These are phyloP conservation scores for Scalesia atractyloides DNA, from an alignment of 129 eudicot species.

Conservation along the genomic window DNA sequence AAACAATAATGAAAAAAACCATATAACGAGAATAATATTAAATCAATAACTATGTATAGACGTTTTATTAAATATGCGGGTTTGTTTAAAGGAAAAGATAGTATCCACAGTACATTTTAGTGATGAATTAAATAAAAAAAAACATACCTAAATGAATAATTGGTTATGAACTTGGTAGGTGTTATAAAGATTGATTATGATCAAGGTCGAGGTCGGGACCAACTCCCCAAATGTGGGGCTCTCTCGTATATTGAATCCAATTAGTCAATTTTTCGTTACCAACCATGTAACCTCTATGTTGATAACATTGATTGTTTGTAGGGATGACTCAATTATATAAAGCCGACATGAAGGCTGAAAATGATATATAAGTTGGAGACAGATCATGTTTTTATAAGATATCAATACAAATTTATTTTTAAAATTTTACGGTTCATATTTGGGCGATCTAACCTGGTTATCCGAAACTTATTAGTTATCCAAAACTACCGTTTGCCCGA, in stretches of 20 bases:
- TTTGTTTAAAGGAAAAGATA: background rate
- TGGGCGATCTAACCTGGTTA: no score
- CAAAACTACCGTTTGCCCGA: no score
- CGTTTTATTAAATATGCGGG: background rate
- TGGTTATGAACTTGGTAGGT: conserved; percentile 22
- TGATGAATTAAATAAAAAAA: conserved; percentile 9
- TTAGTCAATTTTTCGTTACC: conserved; percentile 2
- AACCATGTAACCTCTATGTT: background rate
- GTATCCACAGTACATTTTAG: background rate
- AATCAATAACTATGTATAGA: background rate
- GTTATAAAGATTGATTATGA: conserved; percentile 11
- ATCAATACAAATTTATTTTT: background rate
- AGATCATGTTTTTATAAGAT: background rate
- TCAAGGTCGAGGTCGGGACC: conserved; percentile 12
- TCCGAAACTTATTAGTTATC: no score
- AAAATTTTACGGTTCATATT: no score
- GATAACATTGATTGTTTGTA: background rate
- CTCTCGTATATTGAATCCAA: conserved; percentile 3
- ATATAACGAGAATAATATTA: background rate
- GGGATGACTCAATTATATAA: background rate
- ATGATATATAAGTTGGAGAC: background rate
- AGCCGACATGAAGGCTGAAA: background rate
- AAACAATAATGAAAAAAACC: no score
- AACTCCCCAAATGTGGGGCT: conserved; percentile 19
- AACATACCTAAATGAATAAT: conserved; percentile 11